These are phyloP conservation scores for Vachellia collinsii DNA, from an alignment of 306 rosid genomes.

Conservation along the genomic window DNA sequence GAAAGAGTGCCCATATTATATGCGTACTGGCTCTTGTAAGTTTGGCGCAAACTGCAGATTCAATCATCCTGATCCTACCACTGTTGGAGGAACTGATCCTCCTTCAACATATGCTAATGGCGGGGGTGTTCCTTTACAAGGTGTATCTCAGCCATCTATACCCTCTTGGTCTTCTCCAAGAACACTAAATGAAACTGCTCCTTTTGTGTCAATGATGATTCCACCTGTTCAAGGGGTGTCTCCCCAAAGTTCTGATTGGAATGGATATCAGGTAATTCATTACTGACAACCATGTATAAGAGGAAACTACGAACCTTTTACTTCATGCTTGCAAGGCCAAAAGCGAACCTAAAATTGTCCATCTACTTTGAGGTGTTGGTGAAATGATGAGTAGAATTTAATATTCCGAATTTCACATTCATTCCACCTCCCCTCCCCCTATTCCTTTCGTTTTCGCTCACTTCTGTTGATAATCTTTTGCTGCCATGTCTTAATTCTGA, in stretches of 20 bases:
- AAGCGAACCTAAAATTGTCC: constrained; percentile 20
- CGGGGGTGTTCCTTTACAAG: constrained; percentile 55
- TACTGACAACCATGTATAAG: constrained; percentile 22
- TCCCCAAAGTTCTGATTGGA: constrained; percentile 77
- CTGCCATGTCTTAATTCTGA: not conserved
- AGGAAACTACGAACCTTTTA: constrained; percentile 21
- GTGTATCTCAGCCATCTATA: constrained; percentile 56
- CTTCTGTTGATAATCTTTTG: not conserved
- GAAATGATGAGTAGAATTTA: not conserved
- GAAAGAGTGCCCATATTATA: constrained; percentile 89
- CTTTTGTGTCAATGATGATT: constrained; percentile 68
- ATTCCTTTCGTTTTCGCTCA: not conserved
- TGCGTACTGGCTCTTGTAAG: constrained; percentile 96
- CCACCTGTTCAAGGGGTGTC: constrained; percentile 65
- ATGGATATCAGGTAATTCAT: constrained; percentile 76
- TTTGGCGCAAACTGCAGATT: constrained; percentile 89
- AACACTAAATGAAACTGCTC: constrained; percentile 63
- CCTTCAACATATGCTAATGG: constrained; percentile 66
- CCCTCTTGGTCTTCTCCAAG: constrained; percentile 73
- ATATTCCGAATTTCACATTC: not conserved
- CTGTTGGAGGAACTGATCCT: constrained; percentile 62
- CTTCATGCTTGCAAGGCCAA: not conserved
- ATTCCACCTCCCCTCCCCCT: not conserved
- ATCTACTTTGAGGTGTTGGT: not conserved
- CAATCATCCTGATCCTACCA: constrained; percentile 95